Base-by-base conservation (phyloP, 169 alveolate genomes). In the Eimeria necatrix region DNA sequence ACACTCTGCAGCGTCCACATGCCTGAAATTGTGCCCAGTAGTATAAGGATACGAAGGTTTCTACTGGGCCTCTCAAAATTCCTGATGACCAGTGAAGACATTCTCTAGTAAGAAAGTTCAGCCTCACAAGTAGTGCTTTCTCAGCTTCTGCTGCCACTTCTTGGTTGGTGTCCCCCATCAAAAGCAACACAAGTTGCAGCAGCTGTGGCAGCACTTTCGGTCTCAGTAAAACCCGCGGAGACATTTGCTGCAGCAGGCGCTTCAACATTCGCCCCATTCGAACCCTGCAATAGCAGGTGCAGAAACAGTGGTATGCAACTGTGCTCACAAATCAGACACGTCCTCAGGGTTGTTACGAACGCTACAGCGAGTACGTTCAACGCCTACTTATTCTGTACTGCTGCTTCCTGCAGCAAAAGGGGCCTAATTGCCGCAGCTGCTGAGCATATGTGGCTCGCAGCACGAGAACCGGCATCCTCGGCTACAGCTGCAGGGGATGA, bases 141-240 rank as follows among this genome's bases (percentile, higher is more conserved):
- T 61, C 80, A 12, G 92, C 92, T 78, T 85, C 92, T 46, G 16
- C 80, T 51, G 92, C 32, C n/a, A 85, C 74, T 46, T 32, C 4
- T 22, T 60, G 61, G 49, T 85, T 81, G 32, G 52, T 46, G 51
- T 85, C 92, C n/a, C 92, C 92, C 61, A 85, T 49, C 80, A 85
- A 9, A 26, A 60, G 92, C 92, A 85, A 46, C 20, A 85, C 46
- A 20, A 85, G 92, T n/a, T 85, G 92, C 92, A 85, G 81, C 48
- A 85, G 61, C 80, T 85, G 56, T 10, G 92, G 92, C 18, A 59
- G 20, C 80, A 85, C 92, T 24, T 85, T 60, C 22, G n/a, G 59
- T n/a, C 92, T 24, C 81, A 85, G 92, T 18, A 85, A 41, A 52
- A 85, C 70, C 56, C 92, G 92, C 4, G 92, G 81, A 32, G 92